Evolutionary conservation across 2,329 filamentous ascomycete genomes (phyloP), one percentile per base, ranked within the genome.

Genomic region (Tolypocladium endophyticum): DNA sequence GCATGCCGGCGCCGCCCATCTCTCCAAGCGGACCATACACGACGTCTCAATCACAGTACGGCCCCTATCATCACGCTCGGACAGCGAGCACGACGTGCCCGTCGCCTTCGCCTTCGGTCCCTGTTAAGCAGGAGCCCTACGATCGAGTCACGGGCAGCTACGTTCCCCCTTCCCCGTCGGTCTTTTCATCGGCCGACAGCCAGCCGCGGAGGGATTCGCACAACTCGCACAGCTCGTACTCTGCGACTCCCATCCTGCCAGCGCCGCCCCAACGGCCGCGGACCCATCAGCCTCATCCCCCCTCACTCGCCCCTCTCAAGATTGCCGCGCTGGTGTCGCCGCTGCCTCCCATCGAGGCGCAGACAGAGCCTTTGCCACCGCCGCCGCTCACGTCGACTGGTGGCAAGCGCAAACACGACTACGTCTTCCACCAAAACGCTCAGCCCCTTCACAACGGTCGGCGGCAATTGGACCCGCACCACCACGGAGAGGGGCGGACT

Each of bases 161-260:
- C 36, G 67, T 69, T 11, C 76, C 79, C 39, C 73, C 73, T 3
- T 74, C 77, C 16, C 71, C 74, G 12, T 72, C 73, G 0, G 59
- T 65, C 11, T 71, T 69, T 63, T 68, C 71, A 12, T 59, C 66
- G n/a, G 28, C 54, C 2, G 69, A 71, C 14, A 64, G 62, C 16
- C 67, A 71, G 41, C 63, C 64, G 9, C 69, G 73, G 39, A 63
- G 69, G 35, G 68, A 71, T 36, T 74, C 73, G 7, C 65, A 67
- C 16, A 61, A 62, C 9, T 74, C 73, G 8, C 65, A 67, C 14
- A 61, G 61, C 9, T 69, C 70, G 1, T 71, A 70, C 30, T 64
- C 69, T 0, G 61, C 66, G 12, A 65, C 70, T 62, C 71, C 64
- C 6, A 62, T 66, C 30, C 53, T 67, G 5, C 61, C 71, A 61